Evolutionary conservation across 2,329 filamentous ascomycete species (phyloP), one percentile per base, ranked within the genome.

Genomic region (Trichoderma simmonsii): DNA sequence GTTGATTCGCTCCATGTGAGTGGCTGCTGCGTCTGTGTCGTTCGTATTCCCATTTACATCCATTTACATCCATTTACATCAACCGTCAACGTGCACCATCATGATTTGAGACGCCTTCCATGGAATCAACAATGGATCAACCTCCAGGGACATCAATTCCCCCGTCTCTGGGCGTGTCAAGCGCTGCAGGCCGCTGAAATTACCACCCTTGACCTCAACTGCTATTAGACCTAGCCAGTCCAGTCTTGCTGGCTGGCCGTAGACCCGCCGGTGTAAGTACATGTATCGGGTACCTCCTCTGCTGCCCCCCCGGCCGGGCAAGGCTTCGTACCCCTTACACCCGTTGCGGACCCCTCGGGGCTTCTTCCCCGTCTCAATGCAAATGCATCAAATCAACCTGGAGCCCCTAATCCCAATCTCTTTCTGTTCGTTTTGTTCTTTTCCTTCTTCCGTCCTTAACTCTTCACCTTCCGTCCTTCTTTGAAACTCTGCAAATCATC

Each of bases 321-420:
- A 64, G 34, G 68, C 60, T 34, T 51, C 51, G 68, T 70, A 64
- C 68, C 60, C 68, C 68, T 63, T 54, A 70, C 66, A 70, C 66
- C 28, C n/a, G 26, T 28, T 56, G 57, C 68, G 68, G 60, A 70
- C 59, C 59, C 59, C 60, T 57, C 60, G 43, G 68, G 32, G 60
- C 59, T 64, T 64, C 30, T 43, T 32, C 57, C 66, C 66, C 57
- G 57, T 34, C 66, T 69, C 66, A 51, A 61, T 61, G 64, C 64
- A 59, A 66, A 57, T 70, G 66, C 66, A 70, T 70, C 66, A 70
- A 70, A 61, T 34, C 66, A 70, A 61, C 56, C 57, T 59, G 57
- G 57, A 62, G 66, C 66, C 66, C 66, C 66, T 70, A 70, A 70
- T 65, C 70, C 39, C 39, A 43, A n/a, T 71, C 70, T 65, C 51